Percentiles rank a stretch among this genome's conserved stretches.
phyloP scores from a whole-genome alignment of 805 yeast genomes.

The Scheffersomyces spartinae region DNA sequence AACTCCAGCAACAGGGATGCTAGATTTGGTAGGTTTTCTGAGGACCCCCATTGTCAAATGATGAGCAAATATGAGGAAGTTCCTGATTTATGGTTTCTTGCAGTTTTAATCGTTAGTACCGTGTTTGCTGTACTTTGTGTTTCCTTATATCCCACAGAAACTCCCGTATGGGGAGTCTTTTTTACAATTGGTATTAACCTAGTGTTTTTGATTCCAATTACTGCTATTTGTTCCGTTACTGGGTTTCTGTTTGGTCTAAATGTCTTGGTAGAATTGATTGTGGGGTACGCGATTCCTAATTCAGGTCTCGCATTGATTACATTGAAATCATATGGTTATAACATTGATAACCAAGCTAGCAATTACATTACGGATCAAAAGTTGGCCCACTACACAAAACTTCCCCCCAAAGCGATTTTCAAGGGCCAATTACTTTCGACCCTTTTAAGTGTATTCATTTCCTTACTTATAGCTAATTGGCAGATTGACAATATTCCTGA shows the following conservation, averaged over 20 bases:
- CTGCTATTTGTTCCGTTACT: slow-evolving; percentile 51
- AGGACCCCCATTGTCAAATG: slow-evolving; percentile 48
- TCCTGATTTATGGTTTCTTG: slow-evolving; percentile 62
- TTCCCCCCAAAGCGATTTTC: slow-evolving; percentile 53
- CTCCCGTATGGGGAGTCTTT: slow-evolving; percentile 54
- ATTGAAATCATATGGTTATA: slow-evolving; percentile 48
- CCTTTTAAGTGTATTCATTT: slow-evolving; percentile 31
- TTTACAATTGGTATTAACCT: slow-evolving; percentile 45
- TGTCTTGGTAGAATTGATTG: slow-evolving; percentile 51
- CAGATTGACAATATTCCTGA: slow-evolving; percentile 22
- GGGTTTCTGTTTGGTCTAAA: slow-evolving; percentile 48
- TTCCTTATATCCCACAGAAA: slow-evolving; percentile 36
- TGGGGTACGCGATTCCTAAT: slow-evolving; percentile 55
- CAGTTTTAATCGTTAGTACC: slow-evolving; percentile 34
- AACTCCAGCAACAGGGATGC: slow-evolving; percentile 13
- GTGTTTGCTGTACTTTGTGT: slow-evolving; percentile 33
- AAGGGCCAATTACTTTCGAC: slow-evolving; percentile 36
- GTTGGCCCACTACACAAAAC: slow-evolving; percentile 51
- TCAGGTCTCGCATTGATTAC: slow-evolving; percentile 51
- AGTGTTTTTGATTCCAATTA: slow-evolving; percentile 48
- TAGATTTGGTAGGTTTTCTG: slow-evolving; percentile 13
- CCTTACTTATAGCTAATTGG: slow-evolving; percentile 32
- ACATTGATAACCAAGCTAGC: slow-evolving; percentile 46
- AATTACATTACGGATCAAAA: slow-evolving; percentile 46
- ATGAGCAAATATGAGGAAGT: slow-evolving; percentile 54